A percentile compares a stretch with the other conserved stretches of the same genome.
These are phyloP conservation scores for Acanthamoeba castellanii DNA, from an alignment of 208 protist genomes.

Conservation along the genomic window DNA sequence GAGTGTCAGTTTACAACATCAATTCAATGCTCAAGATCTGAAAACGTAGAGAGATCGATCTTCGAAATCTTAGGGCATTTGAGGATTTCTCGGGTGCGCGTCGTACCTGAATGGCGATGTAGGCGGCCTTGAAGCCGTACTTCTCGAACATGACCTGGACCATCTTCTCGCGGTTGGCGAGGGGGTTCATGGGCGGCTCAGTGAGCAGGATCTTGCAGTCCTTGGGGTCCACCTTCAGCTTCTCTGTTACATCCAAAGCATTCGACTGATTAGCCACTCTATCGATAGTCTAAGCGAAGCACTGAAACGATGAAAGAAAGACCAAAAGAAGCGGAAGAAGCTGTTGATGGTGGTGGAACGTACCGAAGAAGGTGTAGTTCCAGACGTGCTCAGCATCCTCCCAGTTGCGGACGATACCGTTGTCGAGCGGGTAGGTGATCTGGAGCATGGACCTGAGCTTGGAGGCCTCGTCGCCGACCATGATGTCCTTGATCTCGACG, in stretches of 20 bases:
- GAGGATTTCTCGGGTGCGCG: constrained; percentile 65
- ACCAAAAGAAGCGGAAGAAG: background rate
- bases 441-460: constrained; percentile 92
- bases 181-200: constrained; percentile 96
- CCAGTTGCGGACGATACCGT: constrained; percentile 98
- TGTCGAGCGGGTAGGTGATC: constrained; percentile 96
- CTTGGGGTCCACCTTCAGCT: constrained; percentile 84
- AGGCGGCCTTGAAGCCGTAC: constrained; percentile 95
- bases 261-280: background rate
- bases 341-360: too few species aligned
- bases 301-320: background rate
- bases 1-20: constrained; percentile 34
- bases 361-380: constrained; percentile 94
- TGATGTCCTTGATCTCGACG: constrained; percentile 92
- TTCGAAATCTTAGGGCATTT: too few species aligned
- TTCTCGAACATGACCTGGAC: constrained; percentile 97
- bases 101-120: constrained; percentile 92
- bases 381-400: constrained; percentile 97
- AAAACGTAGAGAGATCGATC: background rate
- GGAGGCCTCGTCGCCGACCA: constrained; percentile 95
- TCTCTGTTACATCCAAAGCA: constrained; percentile 72
- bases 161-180: constrained; percentile 94
- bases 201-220: constrained; percentile 96
- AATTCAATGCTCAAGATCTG: background rate
- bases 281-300: background rate